Percentiles rank a stretch among this genome's conserved stretches.
These are phyloP conservation scores for Ustilago cynodontis DNA, from an alignment of 1,284 basidiomycete genomes.

Conservation along the genomic window DNA sequence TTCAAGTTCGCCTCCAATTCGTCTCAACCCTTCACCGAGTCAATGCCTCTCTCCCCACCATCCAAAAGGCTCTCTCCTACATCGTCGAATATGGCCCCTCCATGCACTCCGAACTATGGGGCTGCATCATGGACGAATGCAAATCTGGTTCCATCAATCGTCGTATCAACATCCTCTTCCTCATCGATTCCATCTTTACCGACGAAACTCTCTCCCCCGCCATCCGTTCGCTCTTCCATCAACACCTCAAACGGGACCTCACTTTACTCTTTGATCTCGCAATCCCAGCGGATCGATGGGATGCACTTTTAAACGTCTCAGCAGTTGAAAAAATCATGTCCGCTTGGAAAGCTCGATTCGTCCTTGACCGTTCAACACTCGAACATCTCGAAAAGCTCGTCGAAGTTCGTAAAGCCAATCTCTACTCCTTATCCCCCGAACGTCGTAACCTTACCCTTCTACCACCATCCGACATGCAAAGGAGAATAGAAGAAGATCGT, in stretches of 20 bases:
- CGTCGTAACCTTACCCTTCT: constrained; percentile 66
- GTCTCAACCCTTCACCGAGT: constrained; percentile 61
- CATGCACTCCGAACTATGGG: constrained; percentile 88
- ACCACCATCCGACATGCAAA: constrained; percentile 80
- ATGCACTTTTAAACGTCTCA: constrained; percentile 40
- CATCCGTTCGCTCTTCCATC: constrained; percentile 25
- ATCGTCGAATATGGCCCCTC: constrained; percentile 85
- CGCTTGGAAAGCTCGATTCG: constrained; percentile 24
- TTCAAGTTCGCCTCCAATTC: constrained; percentile 68
- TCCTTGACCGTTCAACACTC: constrained; percentile 13
- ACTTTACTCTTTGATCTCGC: constrained; percentile 38
- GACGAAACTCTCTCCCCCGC: constrained; percentile 32
- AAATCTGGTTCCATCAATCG: constrained; percentile 85
- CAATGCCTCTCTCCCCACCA: constrained; percentile 80
- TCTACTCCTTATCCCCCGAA: constrained; percentile 35
- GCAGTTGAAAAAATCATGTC: constrained; percentile 33
- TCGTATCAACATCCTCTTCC: constrained; percentile 91
- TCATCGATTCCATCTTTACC: constrained; percentile 81
- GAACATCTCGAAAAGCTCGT: constrained; percentile 27
- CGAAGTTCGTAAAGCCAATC: constrained; percentile 9
- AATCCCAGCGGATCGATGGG: constrained; percentile 39
- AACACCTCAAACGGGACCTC: constrained; percentile 31
- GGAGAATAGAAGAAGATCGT: constrained; percentile 92
- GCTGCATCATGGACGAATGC: constrained; percentile 90
- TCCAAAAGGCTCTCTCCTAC: constrained; percentile 87